These are phyloP conservation scores for Ailanthus altissimus DNA, from an alignment of 345 rosid genomes.

Conservation along the genomic window DNA sequence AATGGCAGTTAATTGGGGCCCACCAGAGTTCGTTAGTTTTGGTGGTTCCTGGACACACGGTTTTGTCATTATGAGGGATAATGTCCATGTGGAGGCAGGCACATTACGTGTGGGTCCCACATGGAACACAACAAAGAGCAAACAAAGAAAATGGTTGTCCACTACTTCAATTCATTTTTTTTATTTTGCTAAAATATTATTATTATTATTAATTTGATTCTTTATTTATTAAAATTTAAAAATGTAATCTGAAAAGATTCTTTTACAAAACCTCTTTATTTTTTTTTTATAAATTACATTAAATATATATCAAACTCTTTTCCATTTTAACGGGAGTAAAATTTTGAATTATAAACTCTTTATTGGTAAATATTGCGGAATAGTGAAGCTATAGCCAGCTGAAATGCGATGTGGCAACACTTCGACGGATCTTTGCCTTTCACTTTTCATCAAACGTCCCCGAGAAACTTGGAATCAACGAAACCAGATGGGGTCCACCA, in stretches of 20 bases:
- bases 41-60: not conserved
- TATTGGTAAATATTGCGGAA: not conserved
- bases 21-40: conserved; percentile 17
- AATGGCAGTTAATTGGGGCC: conserved; percentile 19
- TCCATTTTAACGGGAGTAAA: no score
- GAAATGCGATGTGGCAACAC: not conserved
- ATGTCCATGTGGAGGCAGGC: not conserved
- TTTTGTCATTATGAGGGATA: not conserved
- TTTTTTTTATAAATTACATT: no score
- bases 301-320: no score
- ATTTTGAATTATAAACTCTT: not conserved
- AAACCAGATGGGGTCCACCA: conserved; percentile 3
- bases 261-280: no score
- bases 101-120: not conserved
- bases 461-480: conserved; percentile 43
- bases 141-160: not conserved
- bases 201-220: not conserved
- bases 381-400: not conserved
- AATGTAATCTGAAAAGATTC: no score
- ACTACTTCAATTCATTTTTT: not conserved
- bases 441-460: conserved; percentile 31
- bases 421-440: conserved; percentile 16
- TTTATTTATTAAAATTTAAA: no score
- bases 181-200: not conserved
- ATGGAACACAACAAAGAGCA: no score